Base-by-base conservation (phyloP, 2,329 filamentous ascomycete species). In the Gaeumannomyces sp. region DNA sequence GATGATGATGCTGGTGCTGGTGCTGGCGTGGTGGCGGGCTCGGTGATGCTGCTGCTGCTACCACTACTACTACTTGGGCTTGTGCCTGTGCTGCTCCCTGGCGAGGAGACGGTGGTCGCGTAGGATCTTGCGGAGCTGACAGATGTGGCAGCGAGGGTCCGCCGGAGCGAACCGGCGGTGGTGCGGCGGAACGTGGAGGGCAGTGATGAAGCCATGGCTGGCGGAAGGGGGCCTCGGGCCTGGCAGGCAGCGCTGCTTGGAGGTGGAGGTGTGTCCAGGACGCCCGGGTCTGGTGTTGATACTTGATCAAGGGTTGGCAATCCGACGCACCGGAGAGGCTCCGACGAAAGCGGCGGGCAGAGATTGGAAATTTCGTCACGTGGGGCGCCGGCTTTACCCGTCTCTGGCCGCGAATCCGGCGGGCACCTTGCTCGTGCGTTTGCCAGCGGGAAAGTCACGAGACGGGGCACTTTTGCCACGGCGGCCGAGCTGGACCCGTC, bases 41-140 rank as follows among this genome's bases (percentile, higher is more conserved):
- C 33, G 31, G 33, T 22, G 67, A 13, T 35, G 67, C 61, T 28
- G 70, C 65, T 38, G 70, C 45, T 19, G 71, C 27, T 25, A 69
- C 38, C 50, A 70, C 61, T 38, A 71, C 62, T 31, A 68, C 64
- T 38, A 16, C 35, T 38, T 16, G 13, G 5, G 35, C 14, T 13
- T 38, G 35, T 13, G 11, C 13, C 35, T 38, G 35, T 38, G 35
- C 35, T 16, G 67, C 29, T 7, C 19, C 53, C 53, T 27, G 61
- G 13, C 27, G 53, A 57, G 19, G 28, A 27, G 27, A 35, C 57
- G 67, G 82, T 75, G 66, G 81, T 83, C 73, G 81, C 81, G 70
- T 82, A 80, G 59, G 74, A 70, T 67, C 80, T 77, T 66, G 70
- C 70, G 58, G 76, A 67, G 64, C 14, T 19, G 16, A 19, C 38